Evolutionary conservation across 768 basidiomycete genomes (phyloP), one percentile per base, ranked within the genome.

Genomic region (Xanthoconium stramineum): DNA sequence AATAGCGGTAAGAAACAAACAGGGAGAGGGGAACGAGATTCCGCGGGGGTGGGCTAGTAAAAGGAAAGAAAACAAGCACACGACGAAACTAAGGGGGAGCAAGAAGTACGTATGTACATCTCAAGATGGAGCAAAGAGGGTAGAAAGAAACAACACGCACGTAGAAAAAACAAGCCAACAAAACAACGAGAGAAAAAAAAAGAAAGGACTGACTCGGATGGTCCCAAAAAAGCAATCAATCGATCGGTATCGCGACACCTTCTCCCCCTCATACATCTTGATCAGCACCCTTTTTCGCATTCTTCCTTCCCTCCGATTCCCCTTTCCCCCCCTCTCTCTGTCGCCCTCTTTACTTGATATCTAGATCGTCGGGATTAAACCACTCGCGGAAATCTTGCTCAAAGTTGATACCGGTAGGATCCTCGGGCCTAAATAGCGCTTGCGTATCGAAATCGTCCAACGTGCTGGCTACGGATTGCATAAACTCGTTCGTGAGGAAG

Each of bases 331-430:
- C 14, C 37, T 11, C 51, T 14, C 33, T 30, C 29, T 19, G 17
- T 3, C 35, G 1, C 30, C 28, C 29, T 15, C 7, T 33, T 59
- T 43, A 67, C 60, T 69, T 71, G 52, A 71, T 61, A 2, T 69
- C 70, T 55, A 72, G 43, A 59, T 72, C 70, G 30, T 84, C 80
- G 7, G 78, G 80, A 65, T 83, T 85, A 61, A 89, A 88, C 86
- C 86, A 89, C 63, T 86, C 83, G 53, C 84, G 83, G 70, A 89
- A 89, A 63, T 88, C 87, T 64, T 85, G 75, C 69, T 87, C 87
- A 60, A 88, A 87, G 64, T 85, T 83, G 65, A 87, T 70, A 0
- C 57, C 57, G 55, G 80, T 75, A 2, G n/a, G n/a, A n/a, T 76
- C 76, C 48, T 78, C 75, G n/a, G 69, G 60, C 45, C 75, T 67